Evolutionary conservation across 2,329 filamentous ascomycete genomes (phyloP).

Genomic region (Colletotrichum chrysophilum): DNA sequence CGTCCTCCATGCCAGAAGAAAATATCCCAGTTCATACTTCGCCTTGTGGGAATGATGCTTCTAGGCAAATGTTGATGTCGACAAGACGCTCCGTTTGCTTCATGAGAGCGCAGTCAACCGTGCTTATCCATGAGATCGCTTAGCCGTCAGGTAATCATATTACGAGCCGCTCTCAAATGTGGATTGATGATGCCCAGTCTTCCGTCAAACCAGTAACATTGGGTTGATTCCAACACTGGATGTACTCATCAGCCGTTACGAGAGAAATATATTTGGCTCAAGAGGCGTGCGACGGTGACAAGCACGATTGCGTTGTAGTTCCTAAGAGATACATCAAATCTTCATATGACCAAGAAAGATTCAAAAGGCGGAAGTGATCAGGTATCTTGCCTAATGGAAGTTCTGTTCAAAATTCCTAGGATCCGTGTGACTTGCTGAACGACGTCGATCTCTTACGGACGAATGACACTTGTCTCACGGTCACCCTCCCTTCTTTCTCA

Average conservation of each 20-base stretch:
- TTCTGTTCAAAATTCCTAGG: neutral
- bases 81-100: neutral
- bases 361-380: neutral
- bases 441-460: too few species aligned
- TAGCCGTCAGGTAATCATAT: neutral
- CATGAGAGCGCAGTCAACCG: neutral
- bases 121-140: neutral
- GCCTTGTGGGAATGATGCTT: neutral
- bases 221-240: too few species aligned
- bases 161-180: neutral
- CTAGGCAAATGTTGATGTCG: neutral
- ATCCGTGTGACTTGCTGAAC: neutral
- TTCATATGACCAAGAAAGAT: neutral
- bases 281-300: neutral
- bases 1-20: neutral
- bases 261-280: neutral
- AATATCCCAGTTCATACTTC: neutral
- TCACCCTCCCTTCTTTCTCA: neutral
- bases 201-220: neutral
- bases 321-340: neutral
- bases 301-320: neutral
- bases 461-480: rapidly evolving
- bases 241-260: too few species aligned
- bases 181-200: neutral
- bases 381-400: neutral